These are phyloP conservation scores for Hypoxylon intermedium DNA, from an alignment of 495 filamentous ascomycete species.

Conservation along the genomic window DNA sequence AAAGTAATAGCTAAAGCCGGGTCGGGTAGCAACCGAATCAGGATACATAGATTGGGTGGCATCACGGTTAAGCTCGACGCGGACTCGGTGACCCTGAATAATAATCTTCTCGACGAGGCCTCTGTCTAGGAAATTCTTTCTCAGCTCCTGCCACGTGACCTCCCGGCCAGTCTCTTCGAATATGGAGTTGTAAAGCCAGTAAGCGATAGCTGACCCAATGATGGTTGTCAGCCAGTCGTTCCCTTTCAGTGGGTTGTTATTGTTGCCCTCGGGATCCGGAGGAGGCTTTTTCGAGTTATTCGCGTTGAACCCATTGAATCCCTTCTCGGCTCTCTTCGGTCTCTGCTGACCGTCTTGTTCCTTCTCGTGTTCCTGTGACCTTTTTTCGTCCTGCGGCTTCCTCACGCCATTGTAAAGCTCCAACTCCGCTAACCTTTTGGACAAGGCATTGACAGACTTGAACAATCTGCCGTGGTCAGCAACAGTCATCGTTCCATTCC, in stretches of 20 bases:
- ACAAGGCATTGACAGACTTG: slow-evolving; percentile 27
- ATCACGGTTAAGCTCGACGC: slow-evolving; percentile 84
- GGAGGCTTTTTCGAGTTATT: slow-evolving; percentile 20
- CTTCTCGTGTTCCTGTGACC: slow-evolving; percentile 18
- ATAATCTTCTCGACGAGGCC: slow-evolving; percentile 94
- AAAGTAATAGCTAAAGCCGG: slow-evolving; percentile 87
- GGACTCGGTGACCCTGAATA: slow-evolving; percentile 73
- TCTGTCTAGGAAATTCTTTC: slow-evolving; percentile 90
- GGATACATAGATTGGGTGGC: slow-evolving; percentile 79
- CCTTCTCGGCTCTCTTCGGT: slow-evolving; percentile 20
- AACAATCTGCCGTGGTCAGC: slow-evolving; percentile 61
- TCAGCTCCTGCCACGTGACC: slow-evolving; percentile 97
- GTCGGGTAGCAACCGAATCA: slow-evolving; percentile 74
- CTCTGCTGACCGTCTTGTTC: slow-evolving; percentile 40
- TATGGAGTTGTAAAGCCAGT: slow-evolving; percentile 39
- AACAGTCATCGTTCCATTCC: slow-evolving; percentile 67
- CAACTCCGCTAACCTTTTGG: slow-evolving; percentile 18
- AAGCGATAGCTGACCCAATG: slow-evolving; percentile 32
- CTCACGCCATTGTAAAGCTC: too few species aligned
- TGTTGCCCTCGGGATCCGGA: slow-evolving; percentile 21
- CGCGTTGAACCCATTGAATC: slow-evolving; percentile 29
- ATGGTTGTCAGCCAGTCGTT: slow-evolving; percentile 39
- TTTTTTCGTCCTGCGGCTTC: background rate
- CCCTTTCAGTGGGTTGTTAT: slow-evolving; percentile 18
- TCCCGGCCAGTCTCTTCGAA: slow-evolving; percentile 60